phyloP scores from a whole-genome alignment of 2,329 filamentous ascomycete species.

The Alternaria angustiovoidea region DNA sequence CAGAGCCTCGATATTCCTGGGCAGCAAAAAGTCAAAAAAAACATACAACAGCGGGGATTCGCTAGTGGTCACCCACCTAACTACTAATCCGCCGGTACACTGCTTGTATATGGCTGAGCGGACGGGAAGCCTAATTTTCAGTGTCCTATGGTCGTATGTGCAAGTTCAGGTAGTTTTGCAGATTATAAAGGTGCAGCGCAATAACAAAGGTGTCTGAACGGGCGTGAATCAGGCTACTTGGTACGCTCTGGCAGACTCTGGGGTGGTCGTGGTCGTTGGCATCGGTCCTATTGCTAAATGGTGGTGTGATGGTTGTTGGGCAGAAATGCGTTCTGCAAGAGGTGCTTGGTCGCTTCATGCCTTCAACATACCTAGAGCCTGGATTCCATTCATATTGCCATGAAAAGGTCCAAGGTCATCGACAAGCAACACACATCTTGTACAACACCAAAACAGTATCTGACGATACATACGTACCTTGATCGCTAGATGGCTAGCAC shows the following conservation, averaged over 20 bases:
- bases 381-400: background rate
- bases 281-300: background rate
- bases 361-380: background rate
- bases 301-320: background rate
- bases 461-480: conserved; percentile 38
- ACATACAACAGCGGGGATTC: background rate
- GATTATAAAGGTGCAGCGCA: fast-evolving
- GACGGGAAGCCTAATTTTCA: background rate
- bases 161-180: too few relatives aligned
- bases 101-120: background rate
- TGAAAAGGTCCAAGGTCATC: too few relatives aligned
- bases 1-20: background rate
- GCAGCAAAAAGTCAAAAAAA: background rate
- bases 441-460: conserved; percentile 47
- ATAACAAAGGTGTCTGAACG: background rate
- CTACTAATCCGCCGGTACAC: background rate
- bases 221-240: too few relatives aligned
- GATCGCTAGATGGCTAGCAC: background rate
- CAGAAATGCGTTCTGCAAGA: background rate
- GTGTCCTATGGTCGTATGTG: background rate
- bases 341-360: background rate
- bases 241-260: background rate
- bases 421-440: background rate
- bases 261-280: background rate
- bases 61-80: background rate